Conservation (phyloP, 495 filamentous ascomycete species). For the Penicillium chermesinum region DNA sequence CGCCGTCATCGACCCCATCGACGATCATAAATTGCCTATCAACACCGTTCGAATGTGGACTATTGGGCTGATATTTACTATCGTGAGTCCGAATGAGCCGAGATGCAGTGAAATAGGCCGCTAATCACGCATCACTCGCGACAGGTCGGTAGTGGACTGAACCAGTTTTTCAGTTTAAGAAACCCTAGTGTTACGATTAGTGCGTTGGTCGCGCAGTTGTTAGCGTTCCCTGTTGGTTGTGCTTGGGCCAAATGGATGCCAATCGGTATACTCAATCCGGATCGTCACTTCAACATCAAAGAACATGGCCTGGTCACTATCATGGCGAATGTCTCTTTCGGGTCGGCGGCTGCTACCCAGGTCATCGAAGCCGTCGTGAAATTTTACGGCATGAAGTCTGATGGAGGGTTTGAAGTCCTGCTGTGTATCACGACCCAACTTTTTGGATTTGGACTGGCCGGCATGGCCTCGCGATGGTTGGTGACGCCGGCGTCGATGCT, state of each 20-base stretch:
- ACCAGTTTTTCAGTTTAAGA: constrained; percentile 66
- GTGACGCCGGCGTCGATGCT: constrained; percentile 82
- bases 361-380: constrained; percentile 61
- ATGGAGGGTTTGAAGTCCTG: constrained; percentile 63
- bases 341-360: constrained; percentile 65
- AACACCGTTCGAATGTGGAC: constrained; percentile 71
- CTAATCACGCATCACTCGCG: background rate
- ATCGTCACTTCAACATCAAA: constrained; percentile 72
- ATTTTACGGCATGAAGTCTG: constrained; percentile 65
- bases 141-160: constrained; percentile 59
- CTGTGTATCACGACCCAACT: constrained; percentile 66
- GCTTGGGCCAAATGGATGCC: constrained; percentile 55
- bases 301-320: constrained; percentile 74
- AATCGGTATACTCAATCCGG: constrained; percentile 55
- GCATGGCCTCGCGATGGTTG: constrained; percentile 52
- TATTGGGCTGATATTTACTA: constrained; percentile 62
- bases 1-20: constrained; percentile 43
- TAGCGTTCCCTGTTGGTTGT: constrained; percentile 66
- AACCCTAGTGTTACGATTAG: constrained; percentile 58
- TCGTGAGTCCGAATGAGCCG: constrained; percentile 23
- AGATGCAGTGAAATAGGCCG: background rate
- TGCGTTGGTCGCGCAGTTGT: constrained; percentile 62
- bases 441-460: constrained; percentile 69
- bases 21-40: constrained; percentile 60
- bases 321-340: constrained; percentile 60